Evolutionary conservation across 2,329 filamentous ascomycete genomes (phyloP), one percentile per base, ranked within the genome.

Genomic region (Ophiostoma sp.): DNA sequence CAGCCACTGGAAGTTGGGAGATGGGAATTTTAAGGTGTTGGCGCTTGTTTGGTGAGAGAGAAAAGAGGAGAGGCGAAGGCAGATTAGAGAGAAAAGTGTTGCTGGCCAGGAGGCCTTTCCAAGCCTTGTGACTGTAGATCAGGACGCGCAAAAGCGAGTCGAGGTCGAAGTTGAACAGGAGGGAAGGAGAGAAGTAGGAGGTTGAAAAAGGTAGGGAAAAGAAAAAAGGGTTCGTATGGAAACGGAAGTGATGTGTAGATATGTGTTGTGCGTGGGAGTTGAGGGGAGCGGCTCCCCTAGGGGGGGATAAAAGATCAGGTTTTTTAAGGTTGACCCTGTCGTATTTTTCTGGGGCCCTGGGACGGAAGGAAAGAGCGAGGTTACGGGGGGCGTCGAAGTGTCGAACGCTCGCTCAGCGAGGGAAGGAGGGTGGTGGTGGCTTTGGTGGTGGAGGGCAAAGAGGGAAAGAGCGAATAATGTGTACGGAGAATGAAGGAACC

Each of bases 221-320:
- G 8, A 31, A 45, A 52, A 39, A 68, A 55, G 28, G 61, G 61
- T 52, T 63, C 48, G 61, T 55, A 50, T 61, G 69, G 50, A 73
- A 73, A 71, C 69, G 72, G 72, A 71, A 59, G 50, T 70, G 68
- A 73, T 45, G 59, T 73, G 72, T 66, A 64, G 68, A 73, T 70
- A 73, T 71, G 36, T 66, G 72, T 42, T 66, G 68, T 63, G 66
- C 19, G 48, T 61, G 68, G 17, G 28, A 33, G 50, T 50, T 33
- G 55, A 11, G 39, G 28, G 61, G 71, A 36, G 64, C 45, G 71
- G n/a, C 31, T 55, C 28, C 64, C 25, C 55, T 73, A 36, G 31
- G 33, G 15, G 15, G 22, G 64, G 55, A 64, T 45, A 39, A 70
- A 52, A 57, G 63, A 69, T 59, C 72, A 72, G 69, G 69, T 74